Percentiles rank a stretch among this genome's conserved stretches.
phyloP scores from a whole-genome alignment of 2,329 filamentous ascomycete genomes.

The Exophiala xenobiotica region DNA sequence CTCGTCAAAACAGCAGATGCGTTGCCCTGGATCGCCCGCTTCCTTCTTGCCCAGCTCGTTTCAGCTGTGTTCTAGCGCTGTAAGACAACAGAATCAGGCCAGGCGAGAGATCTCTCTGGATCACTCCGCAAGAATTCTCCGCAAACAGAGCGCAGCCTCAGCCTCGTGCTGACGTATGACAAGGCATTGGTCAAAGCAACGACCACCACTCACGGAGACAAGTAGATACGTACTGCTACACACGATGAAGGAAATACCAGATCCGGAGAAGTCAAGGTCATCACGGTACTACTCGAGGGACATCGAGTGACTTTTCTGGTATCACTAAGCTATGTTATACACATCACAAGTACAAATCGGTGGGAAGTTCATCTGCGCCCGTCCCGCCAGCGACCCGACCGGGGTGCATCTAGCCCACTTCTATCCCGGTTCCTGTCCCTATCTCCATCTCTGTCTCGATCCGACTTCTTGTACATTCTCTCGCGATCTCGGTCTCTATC shows the following conservation, averaged over 20 bases:
- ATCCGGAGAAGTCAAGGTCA: neutral
- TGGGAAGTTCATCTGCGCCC: neutral
- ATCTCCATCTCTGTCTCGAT: slow-evolving; percentile 36
- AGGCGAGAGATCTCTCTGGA: slow-evolving; percentile 5
- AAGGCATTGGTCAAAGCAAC: neutral
- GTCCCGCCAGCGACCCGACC: neutral
- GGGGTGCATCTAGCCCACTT: neutral
- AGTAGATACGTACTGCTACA: slow-evolving; percentile 4
- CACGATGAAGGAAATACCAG: neutral
- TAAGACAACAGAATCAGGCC: slow-evolving; percentile 17
- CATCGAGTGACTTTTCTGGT: neutral
- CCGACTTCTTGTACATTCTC: slow-evolving; percentile 20
- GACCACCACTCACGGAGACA: neutral
- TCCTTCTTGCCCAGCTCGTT: slow-evolving; percentile 1
- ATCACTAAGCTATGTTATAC: neutral
- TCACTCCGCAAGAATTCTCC: neutral
- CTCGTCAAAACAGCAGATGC: neutral
- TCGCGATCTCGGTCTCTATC: slow-evolving; percentile 32
- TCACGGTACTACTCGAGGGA: neutral
- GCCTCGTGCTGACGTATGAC: slow-evolving; percentile 26
- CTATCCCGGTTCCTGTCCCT: slow-evolving; percentile 42
- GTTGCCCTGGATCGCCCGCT: neutral
- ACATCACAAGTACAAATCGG: neutral
- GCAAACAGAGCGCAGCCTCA: slow-evolving; percentile 9
- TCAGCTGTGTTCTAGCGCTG: slow-evolving; percentile 14